These are phyloP conservation scores for Puccinia hordei DNA, from an alignment of 1,284 basidiomycete species.

Conservation along the genomic window DNA sequence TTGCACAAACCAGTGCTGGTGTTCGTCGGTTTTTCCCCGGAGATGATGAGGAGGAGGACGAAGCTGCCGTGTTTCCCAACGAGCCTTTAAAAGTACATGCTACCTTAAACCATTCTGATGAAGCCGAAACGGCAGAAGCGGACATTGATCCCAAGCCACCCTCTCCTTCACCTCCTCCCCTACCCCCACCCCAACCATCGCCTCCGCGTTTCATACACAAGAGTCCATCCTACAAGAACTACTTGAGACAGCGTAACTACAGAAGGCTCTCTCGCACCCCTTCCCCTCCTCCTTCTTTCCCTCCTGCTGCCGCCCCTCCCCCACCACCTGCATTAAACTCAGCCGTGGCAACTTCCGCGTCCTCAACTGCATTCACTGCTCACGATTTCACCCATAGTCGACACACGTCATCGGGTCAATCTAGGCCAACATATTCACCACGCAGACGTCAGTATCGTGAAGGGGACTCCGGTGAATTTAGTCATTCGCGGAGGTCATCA, in stretches of 20 bases:
- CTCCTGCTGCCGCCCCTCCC: constrained; percentile 31
- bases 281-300: constrained; percentile 19
- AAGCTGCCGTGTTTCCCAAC: neutral
- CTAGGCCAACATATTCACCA: neutral
- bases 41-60: constrained; percentile 48
- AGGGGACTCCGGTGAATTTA: neutral
- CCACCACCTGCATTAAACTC: constrained; percentile 23
- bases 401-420: neutral
- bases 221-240: neutral
- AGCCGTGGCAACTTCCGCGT: neutral
- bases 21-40: constrained; percentile 50
- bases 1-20: constrained; percentile 50
- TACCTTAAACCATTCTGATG: constrained; percentile 5
- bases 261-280: constrained; percentile 8
- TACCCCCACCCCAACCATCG: constrained; percentile 24
- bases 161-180: constrained; percentile 12
- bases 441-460: constrained; percentile 20
- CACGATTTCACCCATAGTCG: neutral
- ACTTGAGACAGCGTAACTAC: constrained; percentile 18
- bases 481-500: neutral
- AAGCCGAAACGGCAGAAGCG: neutral
- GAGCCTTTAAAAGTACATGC: constrained; percentile 10
- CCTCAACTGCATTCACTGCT: neutral
- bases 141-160: constrained; percentile 2
- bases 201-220: constrained; percentile 3